Base-by-base conservation (phyloP, 1,284 basidiomycete genomes). In the Ustilago loliicola region DNA sequence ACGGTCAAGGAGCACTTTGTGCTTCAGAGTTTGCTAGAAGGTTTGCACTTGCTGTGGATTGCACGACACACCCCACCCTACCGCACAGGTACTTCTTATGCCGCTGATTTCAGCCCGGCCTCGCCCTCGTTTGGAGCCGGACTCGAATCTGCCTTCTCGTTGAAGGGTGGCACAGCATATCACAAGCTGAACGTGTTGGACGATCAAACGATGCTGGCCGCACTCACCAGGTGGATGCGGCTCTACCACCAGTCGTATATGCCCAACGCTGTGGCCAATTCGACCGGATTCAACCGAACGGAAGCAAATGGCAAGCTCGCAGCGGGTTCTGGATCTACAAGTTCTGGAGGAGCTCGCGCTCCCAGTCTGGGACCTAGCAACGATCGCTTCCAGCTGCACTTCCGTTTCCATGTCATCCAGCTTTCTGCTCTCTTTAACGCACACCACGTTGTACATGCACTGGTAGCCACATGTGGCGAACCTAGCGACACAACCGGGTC, bases 1-100 rank as follows among this genome's bases (percentile, higher is more conserved):
- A 72, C 65, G 1, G 36, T 76, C 57, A 76, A 67, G 50, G 74
- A 73, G 52, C 74, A 77, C 51, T 77, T 77, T 65, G 66, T 57
- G 15, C 63, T 77, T 13, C 13, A 30, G n/a, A 66, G 63, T 21
- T 27, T 77, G 47, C 54, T 77, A n/a, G 74, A 77, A 45, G 74
- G 70, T 2, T 38, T 77, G 25, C 70, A 77, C 60, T 40, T 72
- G 54, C 21, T 69, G n/a, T 77, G 70, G 70, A 68, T 73, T 48
- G 55, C 70, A 19, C 55, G 74, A 3, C 60, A 72, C 50, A 60
- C 52, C 7, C 70, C 74, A 11, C 74, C 74, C 0, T 77, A 52
- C 52, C 59, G 70, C 23, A 69, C 61, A 6, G 66, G 55, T 7
- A 70, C 65, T 0, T 76, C 73, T 54, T 72, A 76, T 54, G 73